Evolutionary conservation across 2,329 filamentous ascomycete species (phyloP), one percentile per base, ranked within the genome.

Genomic region (Ascomycota sp.): DNA sequence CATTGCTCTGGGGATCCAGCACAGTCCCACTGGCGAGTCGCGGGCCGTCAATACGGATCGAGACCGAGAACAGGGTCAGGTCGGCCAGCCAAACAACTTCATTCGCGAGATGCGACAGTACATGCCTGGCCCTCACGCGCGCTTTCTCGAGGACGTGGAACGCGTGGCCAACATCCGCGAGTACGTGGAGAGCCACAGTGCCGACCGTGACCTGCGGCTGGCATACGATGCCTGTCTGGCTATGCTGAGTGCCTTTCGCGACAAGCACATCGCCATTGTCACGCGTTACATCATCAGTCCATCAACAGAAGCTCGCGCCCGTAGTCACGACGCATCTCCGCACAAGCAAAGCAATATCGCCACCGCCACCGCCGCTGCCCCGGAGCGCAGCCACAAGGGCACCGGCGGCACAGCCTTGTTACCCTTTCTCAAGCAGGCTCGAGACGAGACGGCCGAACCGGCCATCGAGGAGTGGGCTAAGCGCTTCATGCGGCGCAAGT

Each of bases 31-130:
- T 0, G 86, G 86, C 29, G 71, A 80, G 43, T 76, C 68, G 51
- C 57, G 58, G 12, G 58, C 58, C 32, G 44, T 53, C 11, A 48
- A 55, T 2, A 53, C 57, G 9, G 57, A 59, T 21, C 53, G 54
- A 5, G 62, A 62, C 24, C 9, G 27, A 59, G 61, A 32, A 34
- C 64, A 66, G 30, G 44, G 48, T 6, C 46, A 46, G 44, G 59
- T 40, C 34, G 40, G 46, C 30, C 36, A 49, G 37, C 41, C 56
- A 57, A 35, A 92, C 57, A 91, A 89, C 47, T 98, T 98, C 57
- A 86, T 98, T 48, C 72, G 79, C 48, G 89, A 98, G 42, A 98
- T 98, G 89, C 77, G 86, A 37, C 69, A 69, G 31, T 98, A 98
- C 57, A 98, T 98, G 89, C 89, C 89, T 0, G 86, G 83, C 0